Evolutionary conservation across 1,284 basidiomycete species (phyloP), one percentile per base, ranked within the genome.

Genomic region (Microbotryum silenes-acaulis): DNA sequence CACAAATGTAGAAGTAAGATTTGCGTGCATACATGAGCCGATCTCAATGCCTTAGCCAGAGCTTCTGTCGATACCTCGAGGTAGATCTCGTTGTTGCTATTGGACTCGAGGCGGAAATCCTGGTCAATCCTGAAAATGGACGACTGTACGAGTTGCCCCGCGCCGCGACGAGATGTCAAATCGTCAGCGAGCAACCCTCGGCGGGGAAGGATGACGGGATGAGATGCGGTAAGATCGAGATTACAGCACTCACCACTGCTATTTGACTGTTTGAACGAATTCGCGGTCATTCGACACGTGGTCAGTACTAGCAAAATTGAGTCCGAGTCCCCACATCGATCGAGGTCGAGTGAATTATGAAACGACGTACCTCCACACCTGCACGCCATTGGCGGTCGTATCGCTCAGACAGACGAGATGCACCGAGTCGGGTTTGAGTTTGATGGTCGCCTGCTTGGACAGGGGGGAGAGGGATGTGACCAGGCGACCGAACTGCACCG

Each of bases 11-110:
- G 23, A 14, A 21, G 27, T 6, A 48, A 2, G 16, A 25, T 7
- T 23, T 21, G 31, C 16, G 51, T 14, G 10, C 65, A 25, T 20
- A 67, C 67, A 6, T 42, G 21, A 12, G 61, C 59, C 3, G 56
- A 71, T 18, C 67, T 66, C 27, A 75, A 66, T 6, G 74, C 74
- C 33, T 71, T 65, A 20, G 71, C 62, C 33, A 75, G 66, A 8
- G 71, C 68, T 44, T 75, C 75, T n/a, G 72, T 70, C 37, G 68
- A 57, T 37, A 75, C 68, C 54, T 75, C 73, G 63, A 75, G 69
- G 67, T 73, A 74, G 67, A 75, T 75, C 60, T 73, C 72, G 67
- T 75, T 75, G 57, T 72, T 65, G 47, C 66, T 68, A 63, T 75
- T 75, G 53, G 73, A 74, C 51, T 75, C 74, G 65, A 75, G 71